Conservation (phyloP, 1,139 yeast species). For the Hyphopichia pseudoburtonii region DNA sequence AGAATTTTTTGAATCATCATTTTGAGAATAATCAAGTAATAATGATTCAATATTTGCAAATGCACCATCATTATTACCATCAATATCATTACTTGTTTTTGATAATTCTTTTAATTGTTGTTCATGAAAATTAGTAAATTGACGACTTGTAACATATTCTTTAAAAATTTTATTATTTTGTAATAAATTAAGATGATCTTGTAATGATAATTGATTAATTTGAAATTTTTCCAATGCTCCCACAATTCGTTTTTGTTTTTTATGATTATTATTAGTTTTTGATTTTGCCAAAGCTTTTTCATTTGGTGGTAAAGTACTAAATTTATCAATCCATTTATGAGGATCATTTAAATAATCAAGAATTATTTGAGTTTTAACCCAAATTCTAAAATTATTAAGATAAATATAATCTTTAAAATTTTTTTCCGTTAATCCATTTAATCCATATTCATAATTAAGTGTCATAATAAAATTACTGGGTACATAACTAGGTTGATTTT, state of each 20-base stretch:
- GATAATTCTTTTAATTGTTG: constrained; percentile 21
- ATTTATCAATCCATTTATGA: constrained; percentile 18
- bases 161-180: constrained; percentile 21
- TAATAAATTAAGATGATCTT: constrained; percentile 31
- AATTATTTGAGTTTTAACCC: constrained; percentile 28
- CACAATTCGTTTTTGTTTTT: constrained; percentile 14
- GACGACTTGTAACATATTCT: constrained; percentile 22
- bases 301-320: constrained; percentile 8
- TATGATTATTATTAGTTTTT: neutral
- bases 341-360: constrained; percentile 28
- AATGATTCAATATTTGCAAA: constrained; percentile 8
- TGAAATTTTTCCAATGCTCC: constrained; percentile 20
- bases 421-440: constrained; percentile 22
- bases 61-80: constrained; percentile 1
- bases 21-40: too few species aligned
- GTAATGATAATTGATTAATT: constrained; percentile 19
- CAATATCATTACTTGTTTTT: constrained; percentile 5
- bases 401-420: constrained; percentile 27
- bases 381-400: constrained; percentile 32
- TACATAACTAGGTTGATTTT: constrained; percentile 34
- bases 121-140: constrained; percentile 29
- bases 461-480: constrained; percentile 30
- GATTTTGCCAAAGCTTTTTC: constrained; percentile 4
- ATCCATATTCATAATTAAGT: constrained; percentile 31
- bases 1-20: too few species aligned